A percentile compares a stretch with the other conserved stretches of the same genome.
Conservation (phyloP, 495 filamentous ascomycete species). For the Penicillium simplicissimum region DNA sequence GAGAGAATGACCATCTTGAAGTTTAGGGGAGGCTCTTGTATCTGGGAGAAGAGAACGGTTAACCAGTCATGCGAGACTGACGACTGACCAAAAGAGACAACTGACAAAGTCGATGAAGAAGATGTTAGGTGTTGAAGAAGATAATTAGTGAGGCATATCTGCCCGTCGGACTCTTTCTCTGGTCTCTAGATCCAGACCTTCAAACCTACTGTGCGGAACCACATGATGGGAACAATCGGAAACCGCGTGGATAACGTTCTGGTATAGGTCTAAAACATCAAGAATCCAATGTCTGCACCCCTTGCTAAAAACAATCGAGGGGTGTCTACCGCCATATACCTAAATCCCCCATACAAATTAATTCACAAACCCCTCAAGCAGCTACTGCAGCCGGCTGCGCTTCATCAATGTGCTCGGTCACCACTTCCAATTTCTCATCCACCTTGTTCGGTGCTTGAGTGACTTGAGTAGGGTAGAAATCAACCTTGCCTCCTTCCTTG, state of each 20-base stretch:
- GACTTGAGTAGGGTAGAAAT: slow-evolving; percentile 55
- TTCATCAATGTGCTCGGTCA: not conserved
- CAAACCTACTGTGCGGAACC: too few relatives aligned
- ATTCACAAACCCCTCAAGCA: not conserved
- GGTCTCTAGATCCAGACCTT: too few relatives aligned
- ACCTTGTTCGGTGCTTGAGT: slow-evolving; percentile 13
- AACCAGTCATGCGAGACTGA: too few relatives aligned
- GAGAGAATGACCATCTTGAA: not conserved
- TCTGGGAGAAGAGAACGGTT: too few relatives aligned
- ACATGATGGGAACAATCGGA: too few relatives aligned
- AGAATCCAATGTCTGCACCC: not conserved
- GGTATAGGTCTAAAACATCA: not conserved
- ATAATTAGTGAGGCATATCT: too few relatives aligned
- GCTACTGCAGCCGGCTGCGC: not conserved
- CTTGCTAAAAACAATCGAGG: not conserved
- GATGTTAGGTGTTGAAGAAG: too few relatives aligned
- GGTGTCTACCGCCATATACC: not conserved
- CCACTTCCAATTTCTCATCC: slow-evolving; percentile 2
- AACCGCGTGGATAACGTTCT: not conserved
- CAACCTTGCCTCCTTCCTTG: slow-evolving; percentile 57
- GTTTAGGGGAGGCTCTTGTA: too few relatives aligned
- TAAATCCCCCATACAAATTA: not conserved
- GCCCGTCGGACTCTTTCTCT: too few relatives aligned
- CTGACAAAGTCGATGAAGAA: too few relatives aligned
- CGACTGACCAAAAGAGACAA: too few relatives aligned